These are phyloP conservation scores for Sporisorium graminicola DNA, from an alignment of 1,284 basidiomycete genomes.

Conservation along the genomic window DNA sequence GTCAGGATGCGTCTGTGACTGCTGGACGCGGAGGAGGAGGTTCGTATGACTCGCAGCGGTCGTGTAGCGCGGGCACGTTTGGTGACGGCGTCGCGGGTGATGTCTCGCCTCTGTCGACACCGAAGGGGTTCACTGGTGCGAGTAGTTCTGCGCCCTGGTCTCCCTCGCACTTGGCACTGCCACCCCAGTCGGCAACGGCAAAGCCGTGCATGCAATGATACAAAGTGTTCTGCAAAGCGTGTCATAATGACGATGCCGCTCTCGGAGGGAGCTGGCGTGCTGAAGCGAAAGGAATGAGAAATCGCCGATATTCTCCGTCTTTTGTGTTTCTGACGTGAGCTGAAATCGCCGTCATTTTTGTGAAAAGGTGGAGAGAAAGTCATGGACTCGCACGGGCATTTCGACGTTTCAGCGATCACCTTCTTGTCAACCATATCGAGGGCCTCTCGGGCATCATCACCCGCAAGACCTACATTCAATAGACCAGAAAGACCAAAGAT, in stretches of 20 bases:
- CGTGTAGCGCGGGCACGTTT: constrained; percentile 33
- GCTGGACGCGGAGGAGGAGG: neutral
- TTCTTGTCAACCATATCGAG: neutral
- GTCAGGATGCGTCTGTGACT: constrained; percentile 9
- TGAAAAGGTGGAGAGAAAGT: neutral
- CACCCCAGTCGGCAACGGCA: neutral
- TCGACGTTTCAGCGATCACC: neutral
- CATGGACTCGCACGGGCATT: neutral
- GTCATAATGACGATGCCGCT: too few species aligned
- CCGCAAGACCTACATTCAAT: neutral
- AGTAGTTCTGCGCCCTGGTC: neutral
- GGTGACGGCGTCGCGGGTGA: constrained; percentile 9
- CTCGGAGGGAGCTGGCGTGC: too few species aligned
- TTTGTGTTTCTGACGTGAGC: neutral
- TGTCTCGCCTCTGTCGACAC: constrained; percentile 1
- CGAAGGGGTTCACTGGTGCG: neutral
- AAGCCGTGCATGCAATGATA: neutral
- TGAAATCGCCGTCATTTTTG: neutral
- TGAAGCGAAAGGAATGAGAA: neutral
- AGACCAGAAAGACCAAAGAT: neutral
- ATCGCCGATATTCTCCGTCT: neutral
- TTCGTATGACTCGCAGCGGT: constrained; percentile 20
- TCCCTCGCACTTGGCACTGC: neutral
- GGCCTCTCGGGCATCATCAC: neutral
- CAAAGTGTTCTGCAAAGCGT: too few species aligned